Percentiles rank a stretch among this genome's conserved stretches.
These are phyloP conservation scores for Fragaria vesca DNA, from an alignment of 306 rosid genomes.

Conservation along the genomic window DNA sequence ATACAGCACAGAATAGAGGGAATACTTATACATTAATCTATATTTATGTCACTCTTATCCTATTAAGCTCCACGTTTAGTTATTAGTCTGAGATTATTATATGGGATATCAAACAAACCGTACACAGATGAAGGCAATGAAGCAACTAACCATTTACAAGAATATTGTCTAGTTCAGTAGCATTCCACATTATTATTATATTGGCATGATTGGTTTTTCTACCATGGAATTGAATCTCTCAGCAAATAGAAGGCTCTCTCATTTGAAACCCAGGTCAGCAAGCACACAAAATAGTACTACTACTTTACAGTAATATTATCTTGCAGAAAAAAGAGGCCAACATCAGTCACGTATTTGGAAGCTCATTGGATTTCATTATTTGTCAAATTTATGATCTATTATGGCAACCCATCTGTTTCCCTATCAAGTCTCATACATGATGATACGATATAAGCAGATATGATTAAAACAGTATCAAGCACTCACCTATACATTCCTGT, in stretches of 20 bases:
- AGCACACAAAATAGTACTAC: conserved; percentile 2
- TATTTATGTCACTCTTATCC: conserved; percentile 3
- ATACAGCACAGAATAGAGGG: not conserved
- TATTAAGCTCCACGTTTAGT: not conserved
- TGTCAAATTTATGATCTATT: not conserved
- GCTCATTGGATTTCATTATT: conserved; percentile 17
- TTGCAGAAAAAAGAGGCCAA: not conserved
- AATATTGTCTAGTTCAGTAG: not conserved
- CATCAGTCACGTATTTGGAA: conserved; percentile 5
- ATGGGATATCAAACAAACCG: not conserved
- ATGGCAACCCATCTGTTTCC: not conserved
- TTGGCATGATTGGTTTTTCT: conserved; percentile 1
- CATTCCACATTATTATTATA: not conserved
- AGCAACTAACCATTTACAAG: not conserved
- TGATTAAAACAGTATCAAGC: not conserved
- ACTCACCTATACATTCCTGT: not conserved
- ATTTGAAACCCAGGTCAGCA: conserved; percentile 21
- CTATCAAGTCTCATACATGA: not conserved
- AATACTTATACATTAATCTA: not conserved
- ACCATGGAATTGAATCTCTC: not conserved
- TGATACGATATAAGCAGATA: not conserved
- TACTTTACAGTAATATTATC: conserved; percentile 6
- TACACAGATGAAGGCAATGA: not conserved
- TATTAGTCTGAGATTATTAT: not conserved
- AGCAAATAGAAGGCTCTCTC: conserved; percentile 14